Percentiles rank a stretch among this genome's conserved stretches.
Conservation (phyloP, 2,329 filamentous ascomycete species). For the Alternaria infectoria region DNA sequence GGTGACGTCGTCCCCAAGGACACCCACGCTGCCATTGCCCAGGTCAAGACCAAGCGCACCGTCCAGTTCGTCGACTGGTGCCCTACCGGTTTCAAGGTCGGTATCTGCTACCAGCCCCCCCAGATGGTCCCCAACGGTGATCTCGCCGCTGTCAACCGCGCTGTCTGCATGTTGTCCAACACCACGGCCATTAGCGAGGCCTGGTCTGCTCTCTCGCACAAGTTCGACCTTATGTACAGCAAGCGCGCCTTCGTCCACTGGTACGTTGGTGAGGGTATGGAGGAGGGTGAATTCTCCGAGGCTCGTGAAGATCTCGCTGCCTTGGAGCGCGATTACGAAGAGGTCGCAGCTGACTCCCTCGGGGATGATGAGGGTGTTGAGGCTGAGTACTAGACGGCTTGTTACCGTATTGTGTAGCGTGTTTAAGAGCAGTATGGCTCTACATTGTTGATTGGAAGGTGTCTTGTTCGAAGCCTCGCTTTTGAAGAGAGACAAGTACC, state of each 20-base stretch:
- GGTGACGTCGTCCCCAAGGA: conserved; percentile 98
- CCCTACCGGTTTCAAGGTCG: conserved; percentile 99
- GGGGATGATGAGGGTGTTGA: conserved; percentile 84
- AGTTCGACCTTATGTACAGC: conserved; percentile 99
- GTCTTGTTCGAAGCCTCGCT: conserved; percentile 27
- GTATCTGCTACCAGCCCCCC: conserved; percentile 99
- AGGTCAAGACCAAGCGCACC: conserved; percentile 98
- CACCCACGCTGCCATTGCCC: conserved; percentile 87
- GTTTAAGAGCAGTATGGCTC: conserved; percentile 27
- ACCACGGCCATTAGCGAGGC: conserved; percentile 98
- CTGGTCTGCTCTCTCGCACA: conserved; percentile 93
- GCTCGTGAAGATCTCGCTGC: conserved; percentile 98
- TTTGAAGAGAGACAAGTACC: conserved; percentile 23
- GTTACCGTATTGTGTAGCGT: conserved; percentile 23
- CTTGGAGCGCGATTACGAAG: conserved; percentile 95
- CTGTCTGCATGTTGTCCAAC: conserved; percentile 99
- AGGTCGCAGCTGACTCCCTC: conserved; percentile 93
- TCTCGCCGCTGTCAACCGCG: conserved; percentile 95
- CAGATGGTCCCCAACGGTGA: conserved; percentile 96
- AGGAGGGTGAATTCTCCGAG: conserved; percentile 99
- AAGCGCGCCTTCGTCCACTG: conserved; percentile 99
- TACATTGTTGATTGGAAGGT: conserved; percentile 37
- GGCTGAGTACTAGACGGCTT: conserved; percentile 79
- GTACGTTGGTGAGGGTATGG: conserved; percentile 99
- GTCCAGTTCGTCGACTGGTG: conserved; percentile 99